Base-by-base conservation (phyloP, 108 stramenopile genomes). In the Skeletonema tropicum region DNA sequence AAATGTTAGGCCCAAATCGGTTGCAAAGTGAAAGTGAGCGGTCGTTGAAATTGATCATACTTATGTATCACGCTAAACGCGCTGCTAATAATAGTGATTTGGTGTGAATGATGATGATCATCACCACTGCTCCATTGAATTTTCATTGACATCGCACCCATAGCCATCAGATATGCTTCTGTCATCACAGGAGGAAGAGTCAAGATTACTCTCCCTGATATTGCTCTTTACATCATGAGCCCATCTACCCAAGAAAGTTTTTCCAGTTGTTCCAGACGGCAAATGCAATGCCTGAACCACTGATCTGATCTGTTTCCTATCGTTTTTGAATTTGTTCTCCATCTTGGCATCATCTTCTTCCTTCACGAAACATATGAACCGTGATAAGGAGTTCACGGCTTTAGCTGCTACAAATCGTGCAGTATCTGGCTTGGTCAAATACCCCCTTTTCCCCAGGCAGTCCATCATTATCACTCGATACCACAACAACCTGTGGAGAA, bases 401-500 rank as follows among this genome's bases (percentile, higher is more conserved):
- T 65, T 60, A 11, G 76, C 76, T 30, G 80, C 76, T 61, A 66
- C 31, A 13, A 58, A 33, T 52, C 80, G 63, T 25, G 75, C 75
- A 26, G 80, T 82, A 29, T 71, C 75, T 58, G 70, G 70, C 38
- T 82, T 82, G 19, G 62, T 69, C 64, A 82, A 46, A 25, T 63
- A 77, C 33, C 75, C 83, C 57, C 85, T 86, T 39, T 83, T 74
- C 0, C 90, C 88, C 17, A 89, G 62, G 17, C 57, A 68, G 59
- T 91, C 90, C 19, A 87, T 64, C 55, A 88, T 80, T 8, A 91
- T 75, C 9, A 83, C 68, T 64, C 87, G 46, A 74, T 70, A 74
- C 76, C 88, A 91, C 10, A 63, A 66, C 49, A 91, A 66, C 41
- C 73, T 80, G 75, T 88, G 90, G 30, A 91, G 79, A 49, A 83